Base-by-base conservation (phyloP, 352 stramenopile genomes). In the Phytopythium cucurbitacearum region DNA sequence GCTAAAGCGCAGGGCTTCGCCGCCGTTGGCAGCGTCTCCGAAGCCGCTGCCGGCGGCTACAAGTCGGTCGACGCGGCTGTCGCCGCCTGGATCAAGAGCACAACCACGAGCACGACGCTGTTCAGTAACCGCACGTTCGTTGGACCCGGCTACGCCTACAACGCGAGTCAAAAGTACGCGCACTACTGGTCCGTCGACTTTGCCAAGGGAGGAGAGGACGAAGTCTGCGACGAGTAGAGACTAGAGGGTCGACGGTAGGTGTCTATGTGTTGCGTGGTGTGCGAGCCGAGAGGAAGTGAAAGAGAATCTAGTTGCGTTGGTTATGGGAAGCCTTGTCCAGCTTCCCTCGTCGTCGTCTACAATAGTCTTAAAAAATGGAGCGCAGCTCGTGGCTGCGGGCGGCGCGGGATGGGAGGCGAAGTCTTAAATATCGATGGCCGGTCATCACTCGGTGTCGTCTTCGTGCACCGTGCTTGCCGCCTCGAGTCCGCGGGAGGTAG, bases 11-110 rank as follows among this genome's bases (percentile, higher is more conserved):
- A 68, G 12, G 65, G 62, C 1, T 82, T 77, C 51, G 42, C 62
- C 3, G 63, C 57, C 1, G 21, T 32, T 1, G 28, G 11, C 0
- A n/a, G 11, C 39, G 64, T 76, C 12, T 69, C 64, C n/a, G 76
- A 87, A 48, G 71, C 78, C 45, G 71, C 83, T 6, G 76, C 60
- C 32, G 73, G 65, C 12, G 76, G 76, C 5, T 80, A 79, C 54
- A 50, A 46, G 21, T 60, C 65, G 4, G 69, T 67, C 5, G 52
- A 63, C 28, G 57, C 40, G 8, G 67, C 82, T 44, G 73, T 85
- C 50, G 64, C 59, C 3, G 65, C 66, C 47, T 85, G 71, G 73
- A 52, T 50, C 52, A 82, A 82, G 49, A 71, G 69, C n/a, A 11
- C 58, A 1, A 75, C 53, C 7, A 71, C 71, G 40, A 59, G 62